Percentiles rank a stretch among this genome's conserved stretches.
These are phyloP conservation scores for Blastomyces percursus DNA, from an alignment of 2,329 filamentous ascomycete genomes.

Conservation along the genomic window DNA sequence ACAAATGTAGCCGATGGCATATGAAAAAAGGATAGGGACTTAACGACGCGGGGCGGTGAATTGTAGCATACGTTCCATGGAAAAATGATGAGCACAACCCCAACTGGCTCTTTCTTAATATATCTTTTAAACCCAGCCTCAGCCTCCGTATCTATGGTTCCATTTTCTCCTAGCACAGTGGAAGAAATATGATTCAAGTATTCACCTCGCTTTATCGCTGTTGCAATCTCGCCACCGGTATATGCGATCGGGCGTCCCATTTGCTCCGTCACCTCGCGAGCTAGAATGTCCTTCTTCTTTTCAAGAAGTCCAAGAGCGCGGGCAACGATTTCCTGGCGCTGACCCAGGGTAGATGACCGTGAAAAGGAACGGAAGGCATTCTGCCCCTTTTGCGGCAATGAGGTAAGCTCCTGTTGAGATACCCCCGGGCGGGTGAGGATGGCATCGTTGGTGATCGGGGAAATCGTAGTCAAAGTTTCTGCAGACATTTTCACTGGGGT, in stretches of 20 bases:
- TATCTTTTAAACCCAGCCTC: slow-evolving; percentile 86
- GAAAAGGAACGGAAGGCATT: slow-evolving; percentile 68
- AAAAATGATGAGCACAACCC: slow-evolving; percentile 80
- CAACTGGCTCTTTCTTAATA: slow-evolving; percentile 77
- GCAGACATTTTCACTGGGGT: slow-evolving; percentile 34
- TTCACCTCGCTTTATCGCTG: slow-evolving; percentile 72
- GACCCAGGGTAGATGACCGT: slow-evolving; percentile 61
- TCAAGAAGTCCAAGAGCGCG: slow-evolving; percentile 63
- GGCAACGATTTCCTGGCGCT: slow-evolving; percentile 69
- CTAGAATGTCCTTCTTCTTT: slow-evolving; percentile 66
- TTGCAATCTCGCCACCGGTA: slow-evolving; percentile 70
- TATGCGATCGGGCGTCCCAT: slow-evolving; percentile 92
- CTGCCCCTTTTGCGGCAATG: slow-evolving; percentile 60
- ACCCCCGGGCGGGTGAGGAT: slow-evolving; percentile 69
- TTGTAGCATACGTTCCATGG: slow-evolving; percentile 81
- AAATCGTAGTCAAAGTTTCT: slow-evolving; percentile 65
- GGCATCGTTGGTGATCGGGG: slow-evolving; percentile 75
- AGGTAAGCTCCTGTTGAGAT: slow-evolving; percentile 56
- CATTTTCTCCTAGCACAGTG: slow-evolving; percentile 58
- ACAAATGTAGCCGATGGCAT: neutral
- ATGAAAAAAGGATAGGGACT: neutral
- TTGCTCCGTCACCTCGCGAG: slow-evolving; percentile 76
- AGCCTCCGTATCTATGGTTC: slow-evolving; percentile 58
- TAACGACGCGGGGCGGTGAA: neutral
- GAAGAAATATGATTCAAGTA: slow-evolving; percentile 77